phyloP scores from a whole-genome alignment of 305 asterid species.

The Fraxinus nigra region DNA sequence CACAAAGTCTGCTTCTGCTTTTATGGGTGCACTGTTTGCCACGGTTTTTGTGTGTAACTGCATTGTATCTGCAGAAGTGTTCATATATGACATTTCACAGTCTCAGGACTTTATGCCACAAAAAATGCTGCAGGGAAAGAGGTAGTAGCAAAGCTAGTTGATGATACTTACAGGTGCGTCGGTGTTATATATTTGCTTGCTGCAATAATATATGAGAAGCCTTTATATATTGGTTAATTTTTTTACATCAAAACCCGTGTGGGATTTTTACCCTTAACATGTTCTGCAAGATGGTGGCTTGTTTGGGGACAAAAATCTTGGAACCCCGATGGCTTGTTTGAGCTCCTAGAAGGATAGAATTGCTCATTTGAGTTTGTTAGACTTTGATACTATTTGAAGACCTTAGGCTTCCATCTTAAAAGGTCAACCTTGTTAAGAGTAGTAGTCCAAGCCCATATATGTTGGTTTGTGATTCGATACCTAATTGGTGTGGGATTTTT shows the following conservation, averaged over 20 bases:
- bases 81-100: neutral
- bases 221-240: neutral
- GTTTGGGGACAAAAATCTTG: neutral
- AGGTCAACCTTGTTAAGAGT: neutral
- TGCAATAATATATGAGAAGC: neutral
- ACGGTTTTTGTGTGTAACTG: neutral
- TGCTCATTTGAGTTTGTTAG: neutral
- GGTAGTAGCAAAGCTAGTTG: constrained; percentile 42
- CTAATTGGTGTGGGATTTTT: neutral
- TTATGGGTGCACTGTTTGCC: neutral
- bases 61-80: constrained; percentile 9
- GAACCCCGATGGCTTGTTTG: neutral
- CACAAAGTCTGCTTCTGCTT: neutral
- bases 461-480: neutral
- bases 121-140: constrained; percentile 38
- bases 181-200: constrained; percentile 10
- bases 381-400: neutral
- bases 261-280: neutral
- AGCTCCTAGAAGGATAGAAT: neutral
- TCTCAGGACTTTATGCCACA: constrained; percentile 42
- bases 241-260: neutral
- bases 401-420: neutral
- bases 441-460: neutral
- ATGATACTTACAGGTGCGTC: constrained; percentile 45
- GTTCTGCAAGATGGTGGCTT: neutral